phyloP scores from a whole-genome alignment of 441 rosid genomes.

The Euphorbia celastroides region DNA sequence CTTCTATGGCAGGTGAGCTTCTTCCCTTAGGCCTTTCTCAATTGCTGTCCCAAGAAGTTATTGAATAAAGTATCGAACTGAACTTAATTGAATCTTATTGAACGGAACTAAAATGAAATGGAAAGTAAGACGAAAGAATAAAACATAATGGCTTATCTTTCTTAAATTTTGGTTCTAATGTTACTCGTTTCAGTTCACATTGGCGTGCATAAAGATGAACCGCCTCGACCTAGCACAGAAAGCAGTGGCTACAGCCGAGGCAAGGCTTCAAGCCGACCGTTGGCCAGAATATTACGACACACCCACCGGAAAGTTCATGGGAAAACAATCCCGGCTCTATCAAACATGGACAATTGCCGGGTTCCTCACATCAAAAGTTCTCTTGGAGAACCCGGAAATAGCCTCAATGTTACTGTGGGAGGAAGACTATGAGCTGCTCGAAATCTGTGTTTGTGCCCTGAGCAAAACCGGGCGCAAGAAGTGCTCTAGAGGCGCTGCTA shows the following conservation, averaged over 20 bases:
- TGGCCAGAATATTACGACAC: constrained; percentile 98
- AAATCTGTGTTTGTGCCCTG: constrained; percentile 81
- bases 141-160: no score
- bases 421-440: constrained; percentile 89
- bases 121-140: no score
- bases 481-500: constrained; percentile 88
- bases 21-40: not conserved
- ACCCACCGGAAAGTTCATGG: constrained; percentile 68
- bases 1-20: constrained; percentile 87
- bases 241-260: constrained; percentile 72
- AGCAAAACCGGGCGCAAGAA: constrained; percentile 68
- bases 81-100: no score
- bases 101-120: no score
- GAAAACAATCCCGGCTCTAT: constrained; percentile 78
- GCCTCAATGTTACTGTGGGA: constrained; percentile 81
- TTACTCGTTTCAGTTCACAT: constrained; percentile 58
- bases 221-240: constrained; percentile 71
- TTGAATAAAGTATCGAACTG: no score
- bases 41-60: no score
- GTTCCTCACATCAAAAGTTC: constrained; percentile 69
- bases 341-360: constrained; percentile 97
- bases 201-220: constrained; percentile 96
- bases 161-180: constrained; percentile 5
- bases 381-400: constrained; percentile 73
- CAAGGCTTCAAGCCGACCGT: constrained; percentile 56